phyloP scores from a whole-genome alignment of 2,329 filamentous ascomycete genomes.

The Aspergillus awamori region DNA sequence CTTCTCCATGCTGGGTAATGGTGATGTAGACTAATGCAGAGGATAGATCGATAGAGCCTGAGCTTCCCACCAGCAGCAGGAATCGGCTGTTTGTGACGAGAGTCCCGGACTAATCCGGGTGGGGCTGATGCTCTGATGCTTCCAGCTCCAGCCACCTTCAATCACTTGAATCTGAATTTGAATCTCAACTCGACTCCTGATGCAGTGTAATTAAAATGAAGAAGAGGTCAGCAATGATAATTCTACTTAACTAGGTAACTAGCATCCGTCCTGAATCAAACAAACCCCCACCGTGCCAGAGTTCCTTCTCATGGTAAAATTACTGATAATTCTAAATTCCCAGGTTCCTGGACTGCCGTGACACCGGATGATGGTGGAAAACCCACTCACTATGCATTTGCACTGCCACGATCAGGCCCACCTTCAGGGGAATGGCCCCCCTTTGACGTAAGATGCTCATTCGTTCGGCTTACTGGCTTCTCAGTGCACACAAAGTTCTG shows the following conservation, averaged over 20 bases:
- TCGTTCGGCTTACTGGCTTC: background rate
- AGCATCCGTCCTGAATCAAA: background rate
- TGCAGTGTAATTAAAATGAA: too few species aligned
- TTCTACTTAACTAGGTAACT: too few species aligned
- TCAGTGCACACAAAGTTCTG: too few species aligned
- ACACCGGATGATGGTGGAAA: background rate
- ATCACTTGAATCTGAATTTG: too few species aligned
- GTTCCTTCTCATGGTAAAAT: background rate
- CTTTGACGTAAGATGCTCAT: background rate
- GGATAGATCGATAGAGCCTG: background rate
- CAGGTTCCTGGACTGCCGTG: background rate
- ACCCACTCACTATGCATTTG: background rate
- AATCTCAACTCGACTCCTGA: too few species aligned
- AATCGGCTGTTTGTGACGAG: background rate
- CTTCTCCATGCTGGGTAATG: background rate
- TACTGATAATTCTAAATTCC: background rate
- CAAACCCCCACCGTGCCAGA: background rate
- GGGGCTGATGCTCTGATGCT: background rate
- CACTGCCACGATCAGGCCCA: conserved; percentile 5
- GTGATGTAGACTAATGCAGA: background rate
- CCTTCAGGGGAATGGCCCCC: background rate
- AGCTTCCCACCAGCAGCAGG: background rate
- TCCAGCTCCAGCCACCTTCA: background rate
- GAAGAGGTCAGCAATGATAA: background rate
- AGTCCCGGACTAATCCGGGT: background rate